Evolutionary conservation across 2,329 filamentous ascomycete species (phyloP), one percentile per base, ranked within the genome.

Genomic region (Endothia cerciana): DNA sequence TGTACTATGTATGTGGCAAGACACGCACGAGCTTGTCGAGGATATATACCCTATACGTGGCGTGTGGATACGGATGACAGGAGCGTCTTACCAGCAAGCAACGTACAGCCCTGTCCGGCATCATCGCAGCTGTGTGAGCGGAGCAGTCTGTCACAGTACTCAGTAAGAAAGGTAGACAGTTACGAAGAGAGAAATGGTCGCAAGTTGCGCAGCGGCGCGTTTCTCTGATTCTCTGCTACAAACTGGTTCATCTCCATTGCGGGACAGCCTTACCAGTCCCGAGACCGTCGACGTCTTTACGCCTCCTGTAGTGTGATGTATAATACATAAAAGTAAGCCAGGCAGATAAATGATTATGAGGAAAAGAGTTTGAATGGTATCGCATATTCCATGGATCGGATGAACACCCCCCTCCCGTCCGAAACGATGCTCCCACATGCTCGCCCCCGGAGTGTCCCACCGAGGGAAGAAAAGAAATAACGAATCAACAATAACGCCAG

Each of bases 361-460:
- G 15, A n/a, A 45, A 60, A 59, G 36, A 55, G 6, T 53, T 64
- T 64, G 55, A 45, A 62, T 66, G 56, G 60, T 60, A 66, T 66
- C 60, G 41, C 49, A 22, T 60, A 38, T 49, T 36, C 56, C 38
- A 30, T 38, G 47, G 43, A 66, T 61, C 61, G 58, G 47, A 60
- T 47, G 40, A 55, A 66, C 22, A 51, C 33, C 47, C 19, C 15
- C 51, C n/a, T 45, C 22, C 60, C 33, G 33, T 53, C 49, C 41
- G 43, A 60, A 60, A 41, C 28, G 43, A 62, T 28, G 40, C 33
- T 60, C 55, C 61, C 38, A 30, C 64, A 33, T 41, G 38, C 25
- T 64, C 61, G 64, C 55, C 61, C 55, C 55, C n/a, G 17, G 59
- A 51, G 61, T 57, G 11, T 25, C 36, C 33, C 47, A 25, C 17